Conservation (phyloP, 108 stramenopile genomes). For the Skeletonema potamos region DNA sequence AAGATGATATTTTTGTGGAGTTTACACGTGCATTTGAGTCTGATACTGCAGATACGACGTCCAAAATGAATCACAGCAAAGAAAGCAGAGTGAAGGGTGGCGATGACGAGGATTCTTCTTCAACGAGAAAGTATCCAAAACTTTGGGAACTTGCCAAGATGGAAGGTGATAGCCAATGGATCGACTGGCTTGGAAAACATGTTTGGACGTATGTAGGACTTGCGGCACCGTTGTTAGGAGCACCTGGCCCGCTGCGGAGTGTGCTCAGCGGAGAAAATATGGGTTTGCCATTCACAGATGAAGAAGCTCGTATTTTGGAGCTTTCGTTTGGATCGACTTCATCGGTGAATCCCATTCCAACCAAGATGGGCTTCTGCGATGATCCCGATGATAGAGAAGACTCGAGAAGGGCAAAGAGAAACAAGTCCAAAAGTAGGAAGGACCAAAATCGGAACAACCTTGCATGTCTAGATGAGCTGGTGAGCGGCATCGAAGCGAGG, state of each 20-base stretch:
- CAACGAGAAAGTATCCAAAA: constrained; percentile 38
- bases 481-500: constrained; percentile 52
- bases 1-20: background rate
- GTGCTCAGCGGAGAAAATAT: constrained; percentile 88
- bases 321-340: constrained; percentile 82
- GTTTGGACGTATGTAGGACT: constrained; percentile 85
- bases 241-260: constrained; percentile 79
- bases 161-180: constrained; percentile 74
- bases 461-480: constrained; percentile 76
- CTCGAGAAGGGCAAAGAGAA: background rate
- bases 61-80: background rate
- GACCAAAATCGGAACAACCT: constrained; percentile 43
- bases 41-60: background rate
- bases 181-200: constrained; percentile 80
- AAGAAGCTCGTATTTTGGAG: constrained; percentile 72
- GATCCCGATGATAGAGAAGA: constrained; percentile 14
- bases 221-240: constrained; percentile 79
- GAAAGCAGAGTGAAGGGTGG: constrained; percentile 7
- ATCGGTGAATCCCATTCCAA: constrained; percentile 78
- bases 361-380: constrained; percentile 50
- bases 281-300: constrained; percentile 84
- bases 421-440: constrained; percentile 10
- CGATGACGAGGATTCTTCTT: constrained; percentile 9
- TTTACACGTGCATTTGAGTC: background rate
- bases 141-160: constrained; percentile 71